phyloP scores from a whole-genome alignment of 2,329 filamentous ascomycete genomes.

The Alternaria hordeiaustralica region DNA sequence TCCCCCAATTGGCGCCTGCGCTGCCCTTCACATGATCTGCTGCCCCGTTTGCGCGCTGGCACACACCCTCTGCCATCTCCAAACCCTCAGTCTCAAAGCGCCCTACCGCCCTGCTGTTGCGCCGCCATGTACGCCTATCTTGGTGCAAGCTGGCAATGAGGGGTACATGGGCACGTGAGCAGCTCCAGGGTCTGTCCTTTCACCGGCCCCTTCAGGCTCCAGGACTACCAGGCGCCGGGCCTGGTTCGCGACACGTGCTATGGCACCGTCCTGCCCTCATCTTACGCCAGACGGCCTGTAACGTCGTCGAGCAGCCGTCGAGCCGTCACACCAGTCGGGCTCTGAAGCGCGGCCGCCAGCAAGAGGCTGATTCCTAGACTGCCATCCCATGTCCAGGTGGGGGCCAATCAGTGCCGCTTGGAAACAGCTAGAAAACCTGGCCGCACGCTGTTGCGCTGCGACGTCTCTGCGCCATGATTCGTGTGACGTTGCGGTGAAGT shows the following conservation, averaged over 20 bases:
- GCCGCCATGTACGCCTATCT: not conserved
- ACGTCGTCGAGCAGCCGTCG: conserved; percentile 18
- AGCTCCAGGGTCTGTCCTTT: conserved; percentile 4
- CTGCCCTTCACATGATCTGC: conserved; percentile 25
- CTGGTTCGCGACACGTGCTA: conserved; percentile 10
- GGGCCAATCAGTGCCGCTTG: conserved; percentile 38
- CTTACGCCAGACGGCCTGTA: conserved; percentile 5
- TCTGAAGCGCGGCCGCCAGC: conserved; percentile 28
- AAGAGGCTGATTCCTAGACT: conserved; percentile 15
- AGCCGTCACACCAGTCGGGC: conserved; percentile 36
- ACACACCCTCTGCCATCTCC: not conserved
- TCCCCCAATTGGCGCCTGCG: conserved; percentile 24
- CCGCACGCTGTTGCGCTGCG: conserved; percentile 16
- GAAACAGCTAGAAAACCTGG: conserved; percentile 46
- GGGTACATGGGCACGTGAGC: conserved; percentile 25
- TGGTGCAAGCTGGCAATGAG: conserved; percentile 11
- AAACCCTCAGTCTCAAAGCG: not conserved
- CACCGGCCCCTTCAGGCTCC: not conserved
- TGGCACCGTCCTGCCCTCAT: not conserved
- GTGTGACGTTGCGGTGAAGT: conserved; percentile 23
- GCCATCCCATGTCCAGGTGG: conserved; percentile 14
- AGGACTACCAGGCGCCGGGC: not conserved
- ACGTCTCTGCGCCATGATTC: conserved; percentile 29
- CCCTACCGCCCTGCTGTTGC: not conserved
- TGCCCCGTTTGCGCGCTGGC: conserved; percentile 14